Evolutionary conservation across 306 rosid species (phyloP), one percentile per base, ranked within the genome.

Genomic region (Corylus americana): DNA sequence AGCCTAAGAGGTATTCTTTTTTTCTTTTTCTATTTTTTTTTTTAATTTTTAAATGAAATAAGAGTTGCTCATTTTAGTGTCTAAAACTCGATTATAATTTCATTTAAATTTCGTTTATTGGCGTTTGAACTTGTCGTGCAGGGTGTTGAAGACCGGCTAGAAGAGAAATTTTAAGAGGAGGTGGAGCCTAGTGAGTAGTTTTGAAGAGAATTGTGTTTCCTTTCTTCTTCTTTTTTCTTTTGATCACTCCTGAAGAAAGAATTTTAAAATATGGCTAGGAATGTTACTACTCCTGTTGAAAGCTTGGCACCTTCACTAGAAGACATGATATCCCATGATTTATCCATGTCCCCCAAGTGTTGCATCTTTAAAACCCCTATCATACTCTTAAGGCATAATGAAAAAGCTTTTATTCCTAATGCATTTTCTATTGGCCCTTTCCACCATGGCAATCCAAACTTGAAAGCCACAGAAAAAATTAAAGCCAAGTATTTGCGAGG

Each of bases 361-460:
- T 70, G 84, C 81, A 84, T 84, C 66, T 84, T 79, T 79, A 63
- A 27, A 72, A 55, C 51, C 48, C 87, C 84, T 4, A 2, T 4
- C 22, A 48, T 55, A 51, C 62, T 83, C 35, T 5, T 22, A 2
- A 16, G 51, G 0, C 31, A 44, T 8, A 66, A 55, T 0, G 12
- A 5, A 17, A 14, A 75, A n/a, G 75, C 78, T 5, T 76, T 55
- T 4, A 16, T 13, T 6, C 84, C 81, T 8, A 10, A 55, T 37
- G 44, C 54, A 2, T 35, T 79, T 53, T 71, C 80, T n/a, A 55
- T 83, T 4, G 67, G 85, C 2, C 82, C 82, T 11, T 73, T 77
- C 29, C 82, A 82, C 55, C 75, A 31, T 37, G 11, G 11, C 3
- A 2, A 9, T 2, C 5, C 42, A 63, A 10, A 31, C 14, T 14